Evolutionary conservation across 2,329 filamentous ascomycete species (phyloP), one percentile per base, ranked within the genome.

Genomic region (Sclerotinia subarctica): DNA sequence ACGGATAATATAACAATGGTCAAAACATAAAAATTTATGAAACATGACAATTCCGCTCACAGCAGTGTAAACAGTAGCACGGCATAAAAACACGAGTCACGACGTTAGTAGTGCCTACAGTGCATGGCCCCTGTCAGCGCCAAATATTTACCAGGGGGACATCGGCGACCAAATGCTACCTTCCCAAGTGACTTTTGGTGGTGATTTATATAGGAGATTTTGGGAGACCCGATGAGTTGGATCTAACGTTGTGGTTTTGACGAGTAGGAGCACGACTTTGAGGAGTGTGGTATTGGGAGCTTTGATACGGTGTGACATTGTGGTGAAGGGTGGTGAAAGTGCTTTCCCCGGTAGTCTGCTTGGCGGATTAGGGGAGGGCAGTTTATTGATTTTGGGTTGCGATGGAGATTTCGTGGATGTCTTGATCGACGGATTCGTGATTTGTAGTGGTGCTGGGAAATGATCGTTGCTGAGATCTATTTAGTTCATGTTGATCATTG

Each of bases 221-320:
- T 26, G 57, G 54, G 29, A 35, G 64, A 60, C 64, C 64, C 64
- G 64, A 60, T 51, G 64, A 35, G 56, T 42, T 66, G 64, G 64
- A 66, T 60, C 64, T 10, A 66, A 66, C 64, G 64, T 51, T 58
- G 35, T 60, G 46, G 46, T 66, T 32, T 8, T n/a, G 46, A 38
- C 46, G n/a, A 51, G 53, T 46, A 58, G 64, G 53, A 51, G 29
- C 26, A 35, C 42, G 58, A 35, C 10, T 47, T 49, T 1, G 46
- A 47, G n/a, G 5, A 13, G 11, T 10, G 29, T 35, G 53, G 53
- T 38, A 32, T 56, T 35, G 32, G 19, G 29, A 21, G 46, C 44
- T 24, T 49, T 24, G 44, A n/a, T 51, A 44, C 21, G 15, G 58
- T 49, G 58, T 62, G n/a, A 49, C 44, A 49, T 49, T 35, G 26